Evolutionary conservation across 2,329 filamentous ascomycete genomes (phyloP), one percentile per base, ranked within the genome.

Genomic region (Arthrobotrys musiformis): DNA sequence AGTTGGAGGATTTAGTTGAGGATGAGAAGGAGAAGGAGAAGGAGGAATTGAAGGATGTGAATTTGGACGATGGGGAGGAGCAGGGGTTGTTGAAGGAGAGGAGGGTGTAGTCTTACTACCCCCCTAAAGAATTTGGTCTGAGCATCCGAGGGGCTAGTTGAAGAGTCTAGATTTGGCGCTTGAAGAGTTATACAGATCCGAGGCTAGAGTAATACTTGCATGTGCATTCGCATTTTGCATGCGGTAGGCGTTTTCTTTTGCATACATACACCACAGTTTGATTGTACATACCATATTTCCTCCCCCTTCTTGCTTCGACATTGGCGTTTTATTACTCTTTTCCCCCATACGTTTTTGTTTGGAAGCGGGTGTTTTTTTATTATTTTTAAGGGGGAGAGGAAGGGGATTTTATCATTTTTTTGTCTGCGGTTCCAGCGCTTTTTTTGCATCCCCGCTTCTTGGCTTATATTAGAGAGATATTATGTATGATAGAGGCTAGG

Each of bases 71-170:
- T 30, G 70, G 50, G 9, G 73, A 77, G 19, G 66, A 63, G 2
- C 46, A 70, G 17, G 66, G 73, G 4, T 44, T 77, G 30, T 50
- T 77, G 60, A 77, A 77, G 48, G 64, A 48, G 35, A 63, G 48
- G 48, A 66, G 60, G 60, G 28, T 61, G 28, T 70, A 42, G 24
- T 15, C 24, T n/a, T 28, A 13, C 30, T 33, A 33, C 30, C 9
- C 4, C 9, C 4, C 30, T 2, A 4, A 42, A n/a, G 7, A 42
- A n/a, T n/a, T n/a, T n/a, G n/a, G n/a, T n/a, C n/a, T 42, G 4
- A 42, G 15, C 19, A 3, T 9, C 40, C n/a, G n/a, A n/a, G n/a
- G n/a, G n/a, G n/a, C 6, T 42, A 8, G 17, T 17, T 17, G n/a
- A 40, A 19, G 11, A 42, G 33, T 37, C 13, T 42, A 17, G n/a